These are phyloP conservation scores for Simmondsia chinensis DNA, from an alignment of 148 eudicot genomes.

Conservation along the genomic window DNA sequence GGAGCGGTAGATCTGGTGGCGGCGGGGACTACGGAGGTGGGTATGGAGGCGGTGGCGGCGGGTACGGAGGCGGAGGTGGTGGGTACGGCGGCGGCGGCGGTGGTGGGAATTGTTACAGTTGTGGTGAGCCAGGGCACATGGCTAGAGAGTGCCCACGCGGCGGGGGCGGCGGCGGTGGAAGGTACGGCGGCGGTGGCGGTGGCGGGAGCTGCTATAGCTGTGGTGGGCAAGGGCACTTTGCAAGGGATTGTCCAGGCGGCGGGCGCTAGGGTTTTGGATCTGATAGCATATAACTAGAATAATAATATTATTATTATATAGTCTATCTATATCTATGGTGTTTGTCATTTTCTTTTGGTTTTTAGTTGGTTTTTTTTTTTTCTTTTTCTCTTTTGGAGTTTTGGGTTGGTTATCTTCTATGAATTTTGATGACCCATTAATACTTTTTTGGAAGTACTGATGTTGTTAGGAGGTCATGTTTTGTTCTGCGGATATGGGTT, in stretches of 20 bases:
- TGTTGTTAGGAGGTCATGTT: no score
- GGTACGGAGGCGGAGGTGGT: conserved; percentile 13
- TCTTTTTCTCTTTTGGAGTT: background rate
- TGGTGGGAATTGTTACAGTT: conserved; percentile 24
- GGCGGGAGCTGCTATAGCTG: conserved; percentile 30
- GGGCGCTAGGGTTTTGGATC: no score
- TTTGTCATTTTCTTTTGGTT: background rate
- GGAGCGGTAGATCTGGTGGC: no score
- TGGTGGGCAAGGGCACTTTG: conserved; percentile 39
- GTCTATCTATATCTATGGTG: background rate
- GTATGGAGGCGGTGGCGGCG: conserved; percentile 1
- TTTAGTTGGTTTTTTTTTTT: no score
- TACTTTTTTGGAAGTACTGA: no score
- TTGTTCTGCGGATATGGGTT: no score
- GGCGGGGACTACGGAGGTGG: conserved; percentile 13
- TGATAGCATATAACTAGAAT: no score
- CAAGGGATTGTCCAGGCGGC: conserved; percentile 28
- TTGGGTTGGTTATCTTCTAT: no score
- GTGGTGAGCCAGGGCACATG: conserved; percentile 37
- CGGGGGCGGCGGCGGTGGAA: conserved; percentile 31
- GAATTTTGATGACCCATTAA: no score
- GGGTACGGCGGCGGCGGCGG: conserved; percentile 20
- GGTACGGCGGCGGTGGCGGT: conserved; percentile 12
- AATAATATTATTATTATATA: background rate
- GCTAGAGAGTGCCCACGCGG: conserved; percentile 29